phyloP scores from a whole-genome alignment of 441 rosid genomes.

The Manihot esculenta region DNA sequence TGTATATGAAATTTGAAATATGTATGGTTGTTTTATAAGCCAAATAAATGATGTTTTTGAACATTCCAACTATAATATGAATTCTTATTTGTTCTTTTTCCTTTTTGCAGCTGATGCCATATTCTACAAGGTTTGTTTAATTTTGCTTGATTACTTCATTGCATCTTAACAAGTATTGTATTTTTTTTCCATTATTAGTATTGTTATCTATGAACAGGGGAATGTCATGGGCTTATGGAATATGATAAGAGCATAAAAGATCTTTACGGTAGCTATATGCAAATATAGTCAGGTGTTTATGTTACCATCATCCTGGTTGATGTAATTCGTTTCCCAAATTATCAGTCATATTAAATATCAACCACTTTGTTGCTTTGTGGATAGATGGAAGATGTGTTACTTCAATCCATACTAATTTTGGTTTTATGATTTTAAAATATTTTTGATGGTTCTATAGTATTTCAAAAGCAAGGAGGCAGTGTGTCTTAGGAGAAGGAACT shows the following conservation, averaged over 20 bases:
- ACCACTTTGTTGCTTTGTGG: background rate
- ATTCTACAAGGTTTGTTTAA: constrained; percentile 64
- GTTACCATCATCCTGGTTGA: background rate
- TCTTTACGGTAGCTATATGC: background rate
- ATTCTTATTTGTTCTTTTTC: constrained; percentile 17
- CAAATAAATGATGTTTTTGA: background rate
- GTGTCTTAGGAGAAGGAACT: constrained; percentile 10
- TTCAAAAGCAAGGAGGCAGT: background rate
- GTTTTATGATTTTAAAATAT: background rate
- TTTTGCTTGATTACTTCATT: constrained; percentile 17
- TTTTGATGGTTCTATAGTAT: background rate
- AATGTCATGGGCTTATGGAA: background rate
- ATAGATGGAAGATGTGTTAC: background rate
- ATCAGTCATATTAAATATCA: constrained; percentile 4
- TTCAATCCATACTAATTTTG: background rate
- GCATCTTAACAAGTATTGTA: background rate
- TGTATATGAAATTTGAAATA: background rate
- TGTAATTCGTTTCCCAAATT: constrained; percentile 11
- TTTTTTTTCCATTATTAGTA: background rate
- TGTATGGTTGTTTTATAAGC: background rate
- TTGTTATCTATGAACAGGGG: background rate
- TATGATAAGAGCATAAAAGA: background rate
- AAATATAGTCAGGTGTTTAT: background rate
- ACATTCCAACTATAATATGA: constrained; percentile 15
- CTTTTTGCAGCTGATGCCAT: constrained; percentile 59